phyloP scores from a whole-genome alignment of 495 filamentous ascomycete genomes.

The Podospora pseudoanserina region DNA sequence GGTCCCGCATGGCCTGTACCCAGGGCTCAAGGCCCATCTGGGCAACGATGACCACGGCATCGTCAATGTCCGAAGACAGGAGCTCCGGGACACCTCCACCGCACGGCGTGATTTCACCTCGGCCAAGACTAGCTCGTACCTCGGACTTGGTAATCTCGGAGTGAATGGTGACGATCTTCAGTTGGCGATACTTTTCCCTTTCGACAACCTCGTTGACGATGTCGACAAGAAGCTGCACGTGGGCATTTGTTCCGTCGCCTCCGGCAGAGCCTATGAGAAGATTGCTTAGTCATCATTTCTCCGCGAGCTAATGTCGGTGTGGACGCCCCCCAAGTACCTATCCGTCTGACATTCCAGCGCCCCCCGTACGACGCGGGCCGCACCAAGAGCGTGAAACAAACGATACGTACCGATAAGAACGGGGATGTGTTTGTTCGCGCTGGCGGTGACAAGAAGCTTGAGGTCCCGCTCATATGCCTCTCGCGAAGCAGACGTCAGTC shows the following conservation, averaged over 20 bases:
- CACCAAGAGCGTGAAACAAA: background rate
- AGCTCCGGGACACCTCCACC: conserved; percentile 36
- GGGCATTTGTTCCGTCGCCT: conserved; percentile 45
- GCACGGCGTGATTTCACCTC: conserved; percentile 26
- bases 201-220: conserved; percentile 32
- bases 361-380: background rate
- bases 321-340: background rate
- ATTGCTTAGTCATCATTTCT: background rate
- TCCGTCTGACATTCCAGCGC: background rate
- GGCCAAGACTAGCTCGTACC: conserved; percentile 28
- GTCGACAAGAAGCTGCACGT: conserved; percentile 42
- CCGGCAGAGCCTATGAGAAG: conserved; percentile 37
- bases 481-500: conserved; percentile 32
- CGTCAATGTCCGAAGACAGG: conserved; percentile 37
- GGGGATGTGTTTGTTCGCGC: conserved; percentile 31
- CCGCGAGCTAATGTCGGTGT: background rate
- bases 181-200: conserved; percentile 30
- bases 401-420: conserved; percentile 36
- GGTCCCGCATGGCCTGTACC: conserved; percentile 37
- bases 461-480: conserved; percentile 43
- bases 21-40: conserved; percentile 41
- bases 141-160: conserved; percentile 34
- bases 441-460: conserved; percentile 32
- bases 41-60: conserved; percentile 32
- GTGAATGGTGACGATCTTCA: conserved; percentile 44